Conservation (phyloP, 106 monocot genomes). For the Xerophyta viscosa region DNA sequence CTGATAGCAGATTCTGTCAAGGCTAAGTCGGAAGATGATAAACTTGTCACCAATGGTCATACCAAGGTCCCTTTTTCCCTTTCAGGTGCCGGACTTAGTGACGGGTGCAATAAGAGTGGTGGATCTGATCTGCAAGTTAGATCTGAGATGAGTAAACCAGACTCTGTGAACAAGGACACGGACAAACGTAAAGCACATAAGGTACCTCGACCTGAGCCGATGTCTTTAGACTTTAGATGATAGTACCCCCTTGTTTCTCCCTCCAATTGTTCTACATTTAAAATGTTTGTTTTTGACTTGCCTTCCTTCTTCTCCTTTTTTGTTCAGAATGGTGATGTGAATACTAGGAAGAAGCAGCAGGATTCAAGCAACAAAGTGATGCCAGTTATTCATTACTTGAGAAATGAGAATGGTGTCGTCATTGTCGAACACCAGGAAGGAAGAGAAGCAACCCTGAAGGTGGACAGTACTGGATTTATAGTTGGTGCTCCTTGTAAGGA, state of each 20-base stretch:
- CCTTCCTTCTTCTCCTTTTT: too few relatives aligned
- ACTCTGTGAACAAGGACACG: too few relatives aligned
- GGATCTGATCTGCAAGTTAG: too few relatives aligned
- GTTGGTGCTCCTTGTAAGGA: slow-evolving; percentile 9
- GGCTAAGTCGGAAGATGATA: slow-evolving; percentile 8
- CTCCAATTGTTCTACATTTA: too few relatives aligned
- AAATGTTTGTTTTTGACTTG: too few relatives aligned
- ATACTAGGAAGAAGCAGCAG: background rate
- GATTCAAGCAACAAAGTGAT: background rate
- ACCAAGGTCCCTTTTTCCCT: slow-evolving; percentile 2
- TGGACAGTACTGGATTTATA: background rate
- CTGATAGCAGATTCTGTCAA: background rate
- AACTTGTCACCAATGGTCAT: background rate
- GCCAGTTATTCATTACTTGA: background rate
- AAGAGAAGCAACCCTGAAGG: slow-evolving; percentile 4
- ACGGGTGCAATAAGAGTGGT: too few relatives aligned
- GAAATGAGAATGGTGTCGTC: background rate
- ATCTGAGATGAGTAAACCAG: too few relatives aligned
- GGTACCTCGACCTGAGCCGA: too few relatives aligned
- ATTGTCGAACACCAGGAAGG: background rate
- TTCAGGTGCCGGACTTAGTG: too few relatives aligned
- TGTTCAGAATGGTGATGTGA: slow-evolving; percentile 19
- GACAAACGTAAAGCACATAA: too few relatives aligned
- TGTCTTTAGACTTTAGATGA: too few relatives aligned
- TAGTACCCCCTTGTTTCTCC: too few relatives aligned